Conservation (phyloP, 192 early-diverging fungal species). For the Haplosporangium gracile region DNA sequence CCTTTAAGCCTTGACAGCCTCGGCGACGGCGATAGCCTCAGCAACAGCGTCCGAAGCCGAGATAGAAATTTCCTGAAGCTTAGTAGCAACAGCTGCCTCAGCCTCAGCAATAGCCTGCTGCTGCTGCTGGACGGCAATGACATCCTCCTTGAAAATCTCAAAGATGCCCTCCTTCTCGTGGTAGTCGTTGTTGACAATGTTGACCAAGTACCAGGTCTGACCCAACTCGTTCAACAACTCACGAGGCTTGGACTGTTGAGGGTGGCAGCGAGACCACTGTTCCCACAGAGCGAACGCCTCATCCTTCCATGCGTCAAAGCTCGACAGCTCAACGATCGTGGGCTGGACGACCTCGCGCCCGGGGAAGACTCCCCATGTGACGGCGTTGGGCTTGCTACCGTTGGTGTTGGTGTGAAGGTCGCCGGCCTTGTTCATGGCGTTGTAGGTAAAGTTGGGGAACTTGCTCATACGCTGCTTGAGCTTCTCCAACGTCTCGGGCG, state of each 20-base stretch:
- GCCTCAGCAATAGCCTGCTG: background rate
- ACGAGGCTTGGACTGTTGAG: conserved; percentile 48
- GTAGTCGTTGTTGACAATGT: conserved; percentile 96
- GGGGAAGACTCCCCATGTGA: conserved; percentile 99
- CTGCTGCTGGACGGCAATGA: conserved; percentile 3
- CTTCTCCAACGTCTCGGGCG: conserved; percentile 73
- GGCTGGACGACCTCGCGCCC: conserved; percentile 97
- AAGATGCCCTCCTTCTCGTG: conserved; percentile 77
- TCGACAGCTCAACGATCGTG: conserved; percentile 90
- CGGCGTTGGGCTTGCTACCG: conserved; percentile 87
- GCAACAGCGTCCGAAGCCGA: background rate
- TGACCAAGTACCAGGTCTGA: conserved; percentile 90
- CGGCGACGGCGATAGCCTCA: background rate
- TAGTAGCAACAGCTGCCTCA: background rate
- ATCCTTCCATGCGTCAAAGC: conserved; percentile 97
- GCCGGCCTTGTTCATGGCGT: conserved; percentile 90
- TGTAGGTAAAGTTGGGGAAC: conserved; percentile 83
- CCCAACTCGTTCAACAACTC: conserved; percentile 68
- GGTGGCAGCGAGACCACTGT: conserved; percentile 86
- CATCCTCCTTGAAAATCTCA: conserved; percentile 67
- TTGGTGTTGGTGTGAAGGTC: conserved; percentile 89
- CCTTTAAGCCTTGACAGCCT: conserved; percentile 30
- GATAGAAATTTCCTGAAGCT: background rate
- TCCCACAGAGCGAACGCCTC: conserved; percentile 96
- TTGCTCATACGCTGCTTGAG: conserved; percentile 71